A percentile compares a stretch with the other conserved stretches of the same genome.
phyloP scores from a whole-genome alignment of 164 flowering plant genomes.

The Umbellularia californica region DNA sequence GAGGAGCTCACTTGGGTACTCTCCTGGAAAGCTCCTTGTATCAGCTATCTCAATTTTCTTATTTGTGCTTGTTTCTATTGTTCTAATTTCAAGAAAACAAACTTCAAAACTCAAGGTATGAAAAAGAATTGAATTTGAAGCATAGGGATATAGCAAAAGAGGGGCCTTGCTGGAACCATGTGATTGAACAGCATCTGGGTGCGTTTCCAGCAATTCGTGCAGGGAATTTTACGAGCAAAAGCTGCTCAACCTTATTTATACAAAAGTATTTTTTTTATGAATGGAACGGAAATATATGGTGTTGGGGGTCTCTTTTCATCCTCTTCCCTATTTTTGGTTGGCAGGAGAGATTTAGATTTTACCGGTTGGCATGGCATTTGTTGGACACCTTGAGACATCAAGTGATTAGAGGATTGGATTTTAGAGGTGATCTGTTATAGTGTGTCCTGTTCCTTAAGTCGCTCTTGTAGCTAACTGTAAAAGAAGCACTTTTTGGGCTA shows the following conservation, averaged over 20 bases:
- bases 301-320: not conserved
- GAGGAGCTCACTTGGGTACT: conserved; percentile 12
- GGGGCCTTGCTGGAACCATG: not conserved
- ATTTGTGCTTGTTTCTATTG: conserved; percentile 27
- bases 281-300: not conserved
- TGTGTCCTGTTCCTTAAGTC: not conserved
- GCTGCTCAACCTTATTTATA: not conserved
- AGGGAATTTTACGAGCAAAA: not conserved
- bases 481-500: not conserved
- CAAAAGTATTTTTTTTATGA: not conserved
- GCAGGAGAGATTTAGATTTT: not conserved
- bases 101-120: conserved; percentile 58
- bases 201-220: not conserved
- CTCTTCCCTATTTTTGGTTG: not conserved
- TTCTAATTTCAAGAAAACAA: conserved; percentile 57
- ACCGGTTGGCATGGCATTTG: not conserved
- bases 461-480: not conserved
- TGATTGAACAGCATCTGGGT: not conserved
- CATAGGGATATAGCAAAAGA: not conserved
- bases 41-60: conserved; percentile 19
- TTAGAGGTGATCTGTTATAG: not conserved
- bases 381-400: no score
- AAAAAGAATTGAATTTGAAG: conserved; percentile 16
- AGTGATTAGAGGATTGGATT: not conserved
- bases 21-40: conserved; percentile 27